Percentiles rank a stretch among this genome's conserved stretches.
These are phyloP conservation scores for Megacollybia marginata DNA, from an alignment of 768 basidiomycete species.

Conservation along the genomic window DNA sequence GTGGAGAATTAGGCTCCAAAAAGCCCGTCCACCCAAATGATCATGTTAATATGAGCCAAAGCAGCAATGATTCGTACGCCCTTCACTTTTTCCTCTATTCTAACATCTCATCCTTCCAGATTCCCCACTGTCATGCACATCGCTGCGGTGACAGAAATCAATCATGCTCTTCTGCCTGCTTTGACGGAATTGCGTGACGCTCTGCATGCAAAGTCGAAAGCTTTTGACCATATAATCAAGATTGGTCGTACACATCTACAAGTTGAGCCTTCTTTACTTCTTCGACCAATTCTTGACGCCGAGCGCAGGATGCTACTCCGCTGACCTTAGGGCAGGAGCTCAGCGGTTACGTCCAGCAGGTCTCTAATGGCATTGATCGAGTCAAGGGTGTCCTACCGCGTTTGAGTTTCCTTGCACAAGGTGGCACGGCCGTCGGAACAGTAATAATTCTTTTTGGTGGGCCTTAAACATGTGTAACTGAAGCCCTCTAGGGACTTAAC, in stretches of 20 bases:
- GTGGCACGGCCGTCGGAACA: slow-evolving; percentile 97
- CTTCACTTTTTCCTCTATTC: neutral
- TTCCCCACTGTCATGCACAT: slow-evolving; percentile 99
- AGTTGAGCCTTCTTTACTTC: slow-evolving; percentile 25
- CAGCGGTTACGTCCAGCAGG: slow-evolving; percentile 94
- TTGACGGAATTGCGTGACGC: slow-evolving; percentile 78
- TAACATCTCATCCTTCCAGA: slow-evolving; percentile 27
- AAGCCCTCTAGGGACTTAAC: slow-evolving; percentile 74
- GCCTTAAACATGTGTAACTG: neutral
- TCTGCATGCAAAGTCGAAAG: slow-evolving; percentile 72
- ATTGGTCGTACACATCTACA: slow-evolving; percentile 97
- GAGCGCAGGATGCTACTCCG: slow-evolving; percentile 84
- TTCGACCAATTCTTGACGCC: neutral
- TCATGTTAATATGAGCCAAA: slow-evolving; percentile 99
- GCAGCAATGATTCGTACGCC: slow-evolving; percentile 93
- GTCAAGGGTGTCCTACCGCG: slow-evolving; percentile 78
- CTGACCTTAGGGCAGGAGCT: slow-evolving; percentile 98
- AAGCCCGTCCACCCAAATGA: slow-evolving; percentile 98
- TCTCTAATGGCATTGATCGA: slow-evolving; percentile 84
- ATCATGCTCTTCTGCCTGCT: slow-evolving; percentile 74
- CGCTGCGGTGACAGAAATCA: slow-evolving; percentile 87
- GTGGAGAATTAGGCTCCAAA: slow-evolving; percentile 93
- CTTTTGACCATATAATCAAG: slow-evolving; percentile 91
- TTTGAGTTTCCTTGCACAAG: slow-evolving; percentile 86
- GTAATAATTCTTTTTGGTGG: slow-evolving; percentile 35